Evolutionary conservation across 108 stramenopile genomes (phyloP).

Genomic region (Heterococcus sp.): DNA sequence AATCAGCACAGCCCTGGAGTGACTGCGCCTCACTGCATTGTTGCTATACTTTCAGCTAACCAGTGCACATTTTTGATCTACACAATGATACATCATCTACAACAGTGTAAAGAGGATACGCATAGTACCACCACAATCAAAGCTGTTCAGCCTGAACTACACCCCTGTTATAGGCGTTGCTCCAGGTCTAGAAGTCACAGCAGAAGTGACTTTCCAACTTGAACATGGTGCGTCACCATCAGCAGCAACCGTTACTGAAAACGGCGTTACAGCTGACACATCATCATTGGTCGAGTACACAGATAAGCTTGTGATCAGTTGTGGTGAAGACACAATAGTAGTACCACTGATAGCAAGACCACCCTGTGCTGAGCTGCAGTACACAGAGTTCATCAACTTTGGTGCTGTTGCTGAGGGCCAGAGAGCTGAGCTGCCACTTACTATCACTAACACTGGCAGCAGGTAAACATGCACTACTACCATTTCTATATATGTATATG

Average conservation of each 20-base stretch:
- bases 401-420: neutral
- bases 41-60: no score
- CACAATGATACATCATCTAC: no score
- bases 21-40: no score
- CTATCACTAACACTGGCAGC: neutral
- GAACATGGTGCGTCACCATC: no score
- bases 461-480: no score
- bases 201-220: neutral
- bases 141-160: neutral
- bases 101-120: neutral
- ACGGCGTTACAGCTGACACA: no score
- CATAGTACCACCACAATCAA: neutral
- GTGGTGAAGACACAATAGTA: neutral
- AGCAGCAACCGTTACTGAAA: no score
- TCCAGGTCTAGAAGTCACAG: neutral
- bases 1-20: no score
- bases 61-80: no score
- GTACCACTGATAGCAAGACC: neutral
- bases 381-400: neutral
- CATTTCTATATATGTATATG: no score
- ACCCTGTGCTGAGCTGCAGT: neutral
- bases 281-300: no score
- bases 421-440: neutral
- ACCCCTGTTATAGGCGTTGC: neutral
- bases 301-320: neutral